A percentile compares a stretch with the other conserved stretches of the same genome.
phyloP scores from a whole-genome alignment of 106 monocot genomes.

The Alisma plantagoaquatica region DNA sequence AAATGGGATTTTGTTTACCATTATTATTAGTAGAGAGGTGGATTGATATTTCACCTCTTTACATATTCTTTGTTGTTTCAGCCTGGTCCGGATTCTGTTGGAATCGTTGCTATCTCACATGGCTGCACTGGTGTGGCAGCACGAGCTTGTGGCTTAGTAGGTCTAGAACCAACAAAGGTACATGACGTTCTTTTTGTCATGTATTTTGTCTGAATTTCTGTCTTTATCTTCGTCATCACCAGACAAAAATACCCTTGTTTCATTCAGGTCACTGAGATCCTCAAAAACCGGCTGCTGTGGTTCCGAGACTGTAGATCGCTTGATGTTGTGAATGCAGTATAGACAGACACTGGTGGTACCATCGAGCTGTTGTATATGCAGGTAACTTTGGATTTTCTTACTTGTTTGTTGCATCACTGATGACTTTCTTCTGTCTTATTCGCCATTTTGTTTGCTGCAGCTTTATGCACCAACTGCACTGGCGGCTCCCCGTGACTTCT shows the following conservation, averaged over 20 bases:
- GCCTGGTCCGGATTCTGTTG: constrained; percentile 90
- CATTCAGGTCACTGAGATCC: constrained; percentile 53
- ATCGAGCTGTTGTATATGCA: constrained; percentile 77
- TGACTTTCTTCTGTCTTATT: not conserved
- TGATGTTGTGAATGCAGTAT: constrained; percentile 47
- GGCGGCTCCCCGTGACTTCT: constrained; percentile 71
- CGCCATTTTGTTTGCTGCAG: constrained; percentile 12
- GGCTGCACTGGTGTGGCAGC: constrained; percentile 80
- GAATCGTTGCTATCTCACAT: constrained; percentile 71
- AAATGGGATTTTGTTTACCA: too few species aligned
- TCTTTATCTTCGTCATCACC: too few species aligned
- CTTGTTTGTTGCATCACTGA: not conserved
- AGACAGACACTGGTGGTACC: constrained; percentile 46
- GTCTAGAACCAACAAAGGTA: constrained; percentile 56
- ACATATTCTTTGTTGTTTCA: constrained; percentile 13
- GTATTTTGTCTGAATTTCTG: not conserved
- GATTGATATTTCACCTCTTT: too few species aligned
- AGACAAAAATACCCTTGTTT: not conserved
- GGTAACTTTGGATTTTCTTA: constrained; percentile 12
- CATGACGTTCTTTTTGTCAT: not conserved
- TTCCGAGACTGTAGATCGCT: constrained; percentile 51
- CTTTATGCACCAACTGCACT: constrained; percentile 63
- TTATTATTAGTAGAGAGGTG: too few species aligned
- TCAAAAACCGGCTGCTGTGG: constrained; percentile 57
- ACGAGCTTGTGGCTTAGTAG: constrained; percentile 66